Base-by-base conservation (phyloP, 2,329 filamentous ascomycete species). In the Fusarium torreyae region DNA sequence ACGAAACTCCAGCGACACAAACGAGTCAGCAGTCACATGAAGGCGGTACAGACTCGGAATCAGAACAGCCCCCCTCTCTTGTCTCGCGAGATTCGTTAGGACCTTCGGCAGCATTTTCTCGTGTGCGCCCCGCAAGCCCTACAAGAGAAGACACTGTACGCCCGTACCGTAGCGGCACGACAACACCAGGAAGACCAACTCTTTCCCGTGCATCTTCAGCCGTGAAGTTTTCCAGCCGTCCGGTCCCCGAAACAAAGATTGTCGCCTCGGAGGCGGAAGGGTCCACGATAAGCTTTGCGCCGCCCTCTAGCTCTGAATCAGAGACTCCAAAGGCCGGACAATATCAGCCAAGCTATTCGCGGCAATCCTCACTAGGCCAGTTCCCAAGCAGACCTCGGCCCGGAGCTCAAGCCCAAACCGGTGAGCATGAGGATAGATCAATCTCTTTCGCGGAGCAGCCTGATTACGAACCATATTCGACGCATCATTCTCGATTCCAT, bases 241-340 rank as follows among this genome's bases (percentile, higher is more conserved):
- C 92, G 0, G 88, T 93, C 1, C 93, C 92, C 0, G 88, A 91
- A 68, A 90, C 92, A 3, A 87, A 85, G 63, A 86, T 94, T 22
- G 87, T 88, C 5, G 82, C 84, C 1, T 66, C 63, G 10, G 88
- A 92, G 63, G 92, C 91, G 58, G 88, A 86, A 2, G 74, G 74
- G 1, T 82, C 87, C 1, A 79, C 75, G 38, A 94, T 97, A 66
- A 92, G 92, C 87, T 97, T 96, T 78, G 88, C 64, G 53, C 64
- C 80, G 7, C 76, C 79, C 10, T 70, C 75, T 15, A 74, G 74
- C 6, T 73, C 77, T 7, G 64, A 72, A 9, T 67, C 67, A 9
- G 74, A 70, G 18, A 73, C 72, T 7, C 71, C 76, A 31, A 78
- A 76, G 20, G 69, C 74, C 17, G 81, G 80, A 40, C 43, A 39